Conservation (phyloP, 148 eudicot genomes). For the Rhododendron henanense region DNA sequence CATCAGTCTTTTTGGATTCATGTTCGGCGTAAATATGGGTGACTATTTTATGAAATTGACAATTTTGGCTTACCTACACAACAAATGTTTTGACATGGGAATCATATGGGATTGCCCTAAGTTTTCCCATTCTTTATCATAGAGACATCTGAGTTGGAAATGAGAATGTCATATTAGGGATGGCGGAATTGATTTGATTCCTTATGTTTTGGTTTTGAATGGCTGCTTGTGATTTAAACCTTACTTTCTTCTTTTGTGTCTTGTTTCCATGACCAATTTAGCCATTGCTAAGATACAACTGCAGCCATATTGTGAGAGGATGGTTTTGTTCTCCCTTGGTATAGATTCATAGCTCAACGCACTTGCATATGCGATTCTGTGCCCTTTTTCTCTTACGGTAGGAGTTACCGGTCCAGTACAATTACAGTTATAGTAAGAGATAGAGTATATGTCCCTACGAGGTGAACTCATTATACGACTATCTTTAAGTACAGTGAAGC, state of each 20-base stretch:
- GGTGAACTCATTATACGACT: no score
- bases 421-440: no score
- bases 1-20: not conserved
- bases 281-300: not conserved
- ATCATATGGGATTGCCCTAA: not conserved
- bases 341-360: not conserved
- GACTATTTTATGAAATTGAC: not conserved
- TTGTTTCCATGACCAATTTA: not conserved
- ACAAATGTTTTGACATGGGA: not conserved
- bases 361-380: not conserved
- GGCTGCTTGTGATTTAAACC: not conserved
- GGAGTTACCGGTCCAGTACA: no score
- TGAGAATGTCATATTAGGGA: not conserved
- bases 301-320: not conserved
- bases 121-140: not conserved
- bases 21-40: not conserved
- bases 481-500: no score
- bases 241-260: not conserved
- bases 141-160: not conserved
- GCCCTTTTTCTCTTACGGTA: not conserved
- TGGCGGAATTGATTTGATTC: not conserved
- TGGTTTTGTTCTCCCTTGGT: not conserved
- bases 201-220: not conserved
- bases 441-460: no score
- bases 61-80: not conserved